Evolutionary conservation across 2,329 filamentous ascomycete genomes (phyloP).

Genomic region (Colletotrichum siamense): DNA sequence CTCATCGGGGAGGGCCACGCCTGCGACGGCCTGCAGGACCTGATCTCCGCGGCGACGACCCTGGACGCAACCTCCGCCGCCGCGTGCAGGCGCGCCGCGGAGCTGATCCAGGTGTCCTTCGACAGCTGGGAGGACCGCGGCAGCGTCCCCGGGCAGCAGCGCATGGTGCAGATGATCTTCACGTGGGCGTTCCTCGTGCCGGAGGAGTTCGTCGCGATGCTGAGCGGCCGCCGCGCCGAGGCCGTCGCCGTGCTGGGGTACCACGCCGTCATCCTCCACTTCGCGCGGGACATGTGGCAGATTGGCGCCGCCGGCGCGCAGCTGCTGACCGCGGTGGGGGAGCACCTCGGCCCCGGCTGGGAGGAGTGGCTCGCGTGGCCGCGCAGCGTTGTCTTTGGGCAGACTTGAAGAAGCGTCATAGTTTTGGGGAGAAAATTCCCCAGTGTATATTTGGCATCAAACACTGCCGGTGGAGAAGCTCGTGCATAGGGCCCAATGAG

Average conservation of each 20-base stretch:
- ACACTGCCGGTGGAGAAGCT: not conserved
- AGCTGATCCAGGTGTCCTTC: constrained; percentile 25
- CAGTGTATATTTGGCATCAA: not conserved
- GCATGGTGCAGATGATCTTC: constrained; percentile 29
- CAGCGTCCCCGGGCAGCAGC: not conserved
- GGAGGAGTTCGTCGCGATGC: constrained; percentile 27
- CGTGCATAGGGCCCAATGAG: not conserved
- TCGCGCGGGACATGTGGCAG: constrained; percentile 30
- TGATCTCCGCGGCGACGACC: constrained; percentile 25
- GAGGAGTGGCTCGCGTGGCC: not conserved
- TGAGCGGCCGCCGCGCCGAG: constrained; percentile 26
- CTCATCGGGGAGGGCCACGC: not conserved
- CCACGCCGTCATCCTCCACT: constrained; percentile 32
- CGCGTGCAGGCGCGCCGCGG: constrained; percentile 20
- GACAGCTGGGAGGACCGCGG: constrained; percentile 6
- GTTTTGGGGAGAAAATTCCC: not conserved
- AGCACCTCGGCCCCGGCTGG: not conserved
- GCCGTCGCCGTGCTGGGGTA: constrained; percentile 31
- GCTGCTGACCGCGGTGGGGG: not conserved
- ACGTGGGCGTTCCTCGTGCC: constrained; percentile 29
- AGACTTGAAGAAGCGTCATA: not conserved
- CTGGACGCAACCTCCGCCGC: constrained; percentile 23
- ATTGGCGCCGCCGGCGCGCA: constrained; percentile 27
- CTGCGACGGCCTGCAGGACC: not conserved
- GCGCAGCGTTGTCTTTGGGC: not conserved